Evolutionary conservation across 78 protist species (phyloP).

Genomic region (Dictyostelium brefeldianum): DNA sequence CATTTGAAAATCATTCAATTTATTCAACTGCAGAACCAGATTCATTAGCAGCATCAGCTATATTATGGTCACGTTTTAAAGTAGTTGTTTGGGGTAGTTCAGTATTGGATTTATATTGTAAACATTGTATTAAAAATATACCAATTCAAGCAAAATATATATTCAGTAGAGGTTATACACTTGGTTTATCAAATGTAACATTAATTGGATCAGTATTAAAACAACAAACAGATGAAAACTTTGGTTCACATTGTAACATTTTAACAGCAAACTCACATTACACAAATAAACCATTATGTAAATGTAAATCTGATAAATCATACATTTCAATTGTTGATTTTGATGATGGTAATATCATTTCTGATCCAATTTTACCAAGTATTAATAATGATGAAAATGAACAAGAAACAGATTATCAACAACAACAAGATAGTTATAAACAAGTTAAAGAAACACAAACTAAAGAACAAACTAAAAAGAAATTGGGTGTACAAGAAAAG

Average conservation of each 20-base stretch:
- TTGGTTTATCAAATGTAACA: background rate
- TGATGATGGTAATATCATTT: background rate
- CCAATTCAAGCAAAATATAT: background rate
- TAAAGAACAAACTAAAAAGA: too few relatives aligned
- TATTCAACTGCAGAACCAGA: constrained; percentile 10
- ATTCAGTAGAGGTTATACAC: background rate
- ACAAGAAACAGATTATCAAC: background rate
- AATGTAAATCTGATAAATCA: background rate
- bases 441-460: background rate
- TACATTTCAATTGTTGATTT: background rate
- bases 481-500: too few relatives aligned
- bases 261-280: background rate
- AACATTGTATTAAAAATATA: background rate
- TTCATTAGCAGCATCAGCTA: background rate
- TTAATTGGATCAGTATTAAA: background rate
- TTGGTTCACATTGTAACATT: constrained; percentile 1
- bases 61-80: constrained; percentile 6
- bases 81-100: background rate
- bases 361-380: too few relatives aligned
- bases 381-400: background rate
- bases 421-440: background rate
- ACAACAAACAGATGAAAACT: background rate
- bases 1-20: constrained; percentile 16
- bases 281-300: background rate
- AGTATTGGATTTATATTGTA: background rate